phyloP scores from a whole-genome alignment of 305 asterid genomes.

The Stenogyne calaminthoides region DNA sequence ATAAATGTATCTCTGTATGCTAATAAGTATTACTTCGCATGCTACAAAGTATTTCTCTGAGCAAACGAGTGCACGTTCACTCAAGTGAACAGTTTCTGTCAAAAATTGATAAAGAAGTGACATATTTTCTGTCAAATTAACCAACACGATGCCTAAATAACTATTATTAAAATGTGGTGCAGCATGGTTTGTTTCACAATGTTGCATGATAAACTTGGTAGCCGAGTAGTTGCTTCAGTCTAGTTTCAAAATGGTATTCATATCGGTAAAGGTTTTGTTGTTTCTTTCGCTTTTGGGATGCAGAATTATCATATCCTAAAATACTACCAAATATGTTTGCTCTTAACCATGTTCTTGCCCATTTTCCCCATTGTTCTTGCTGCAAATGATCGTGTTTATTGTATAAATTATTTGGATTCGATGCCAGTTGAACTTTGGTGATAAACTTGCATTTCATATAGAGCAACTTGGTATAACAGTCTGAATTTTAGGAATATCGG shows the following conservation, averaged over 20 bases:
- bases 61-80: neutral
- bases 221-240: neutral
- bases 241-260: neutral
- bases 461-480: neutral
- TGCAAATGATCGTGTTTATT: neutral
- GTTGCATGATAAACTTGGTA: neutral
- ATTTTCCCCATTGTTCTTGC: neutral
- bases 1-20: too few species aligned
- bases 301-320: neutral
- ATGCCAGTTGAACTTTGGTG: neutral
- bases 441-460: slow-evolving; percentile 15
- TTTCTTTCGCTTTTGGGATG: neutral
- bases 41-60: neutral
- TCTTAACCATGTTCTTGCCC: neutral
- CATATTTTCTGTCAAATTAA: neutral
- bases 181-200: neutral
- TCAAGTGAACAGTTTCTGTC: neutral
- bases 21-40: neutral
- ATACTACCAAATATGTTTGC: neutral
- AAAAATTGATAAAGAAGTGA: neutral
- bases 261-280: neutral
- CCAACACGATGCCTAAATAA: neutral
- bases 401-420: neutral
- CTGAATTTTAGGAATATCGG: neutral
- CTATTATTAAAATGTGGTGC: neutral